Conservation (phyloP, 257 asterid genomes). For the Mitragyna speciosa region DNA sequence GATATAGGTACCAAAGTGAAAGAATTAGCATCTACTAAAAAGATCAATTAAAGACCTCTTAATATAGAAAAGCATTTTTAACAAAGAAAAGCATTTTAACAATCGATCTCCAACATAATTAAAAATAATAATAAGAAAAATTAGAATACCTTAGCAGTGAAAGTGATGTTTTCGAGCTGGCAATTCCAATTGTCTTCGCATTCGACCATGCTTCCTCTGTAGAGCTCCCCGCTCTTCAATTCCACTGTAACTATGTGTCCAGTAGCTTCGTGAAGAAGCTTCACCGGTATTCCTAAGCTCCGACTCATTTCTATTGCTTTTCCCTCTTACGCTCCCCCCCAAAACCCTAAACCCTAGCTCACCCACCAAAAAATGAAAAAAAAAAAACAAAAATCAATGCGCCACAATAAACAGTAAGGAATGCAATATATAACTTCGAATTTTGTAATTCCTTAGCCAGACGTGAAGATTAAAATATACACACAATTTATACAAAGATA, state of each 20-base stretch:
- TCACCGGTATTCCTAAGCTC: slow-evolving; percentile 93
- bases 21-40: not conserved
- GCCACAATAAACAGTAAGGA: not conserved
- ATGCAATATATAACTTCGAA: not conserved
- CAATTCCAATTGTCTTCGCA: slow-evolving; percentile 63
- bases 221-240: slow-evolving; percentile 90
- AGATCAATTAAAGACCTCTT: not conserved
- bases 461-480: not conserved
- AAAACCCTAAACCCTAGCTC: slow-evolving; percentile 17
- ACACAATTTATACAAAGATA: not conserved
- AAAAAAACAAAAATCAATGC: not conserved
- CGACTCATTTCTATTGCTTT: slow-evolving; percentile 57
- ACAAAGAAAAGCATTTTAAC: not conserved
- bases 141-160: slow-evolving; percentile 43
- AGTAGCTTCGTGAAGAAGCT: slow-evolving; percentile 95
- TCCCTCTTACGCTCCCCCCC: not conserved
- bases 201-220: slow-evolving; percentile 86
- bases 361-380: no score
- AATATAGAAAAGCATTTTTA: not conserved
- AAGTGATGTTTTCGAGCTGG: slow-evolving; percentile 52
- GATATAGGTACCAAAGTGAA: not conserved
- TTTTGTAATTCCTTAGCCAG: not conserved
- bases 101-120: no score
- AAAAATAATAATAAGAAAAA: not conserved
- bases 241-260: slow-evolving; percentile 92